Base-by-base conservation (phyloP, 495 filamentous ascomycete species). In the Annulohypoxylon bovei region DNA sequence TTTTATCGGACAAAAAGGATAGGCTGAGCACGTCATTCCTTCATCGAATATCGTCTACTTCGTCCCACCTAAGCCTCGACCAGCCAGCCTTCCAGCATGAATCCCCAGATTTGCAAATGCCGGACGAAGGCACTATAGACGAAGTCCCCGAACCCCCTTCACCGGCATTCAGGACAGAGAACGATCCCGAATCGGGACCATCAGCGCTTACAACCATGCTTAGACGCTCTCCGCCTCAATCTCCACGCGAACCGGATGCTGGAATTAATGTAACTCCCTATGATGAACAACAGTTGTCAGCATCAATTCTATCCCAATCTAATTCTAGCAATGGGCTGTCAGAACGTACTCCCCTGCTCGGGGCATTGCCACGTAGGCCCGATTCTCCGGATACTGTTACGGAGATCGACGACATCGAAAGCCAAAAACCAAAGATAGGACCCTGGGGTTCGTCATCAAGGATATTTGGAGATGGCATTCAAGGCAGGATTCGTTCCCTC, bases 161-260 rank as follows among this genome's bases (percentile, higher is more conserved):
- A 6, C 84, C 85, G 7, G 81, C 82, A 40, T 75, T 66, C 18
- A 60, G 69, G 28, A 73, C 67, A 70, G 71, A 71, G 42, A 77
- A 30, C 75, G 71, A 66, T 70, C 75, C 74, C 62, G 75, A 72
- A 28, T 77, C 74, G 30, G 80, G 85, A 4, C 83, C 84, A 11
- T 92, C 91, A 49, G 86, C 87, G 63, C 78, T 92, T 62, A 85
- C 90, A 11, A 85, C 82, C 53, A 85, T 92, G 88, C 83, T 93
- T 50, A 86, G 81, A 66, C 82, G 81, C 49, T 87, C 89, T 53
- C 81, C 83, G 0, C 76, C 82, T 1, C 77, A 78, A 12, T 77
- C 71, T 42, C 30, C 70, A 18, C 64, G 32, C 11, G 67, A 62
- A 3, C 46, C 55, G 3, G 20, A 22, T 14, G 16, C 33, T 40